Percentiles rank a stretch among this genome's conserved stretches.
Conservation (phyloP, 441 rosid species). For the Populus trichocarpa region DNA sequence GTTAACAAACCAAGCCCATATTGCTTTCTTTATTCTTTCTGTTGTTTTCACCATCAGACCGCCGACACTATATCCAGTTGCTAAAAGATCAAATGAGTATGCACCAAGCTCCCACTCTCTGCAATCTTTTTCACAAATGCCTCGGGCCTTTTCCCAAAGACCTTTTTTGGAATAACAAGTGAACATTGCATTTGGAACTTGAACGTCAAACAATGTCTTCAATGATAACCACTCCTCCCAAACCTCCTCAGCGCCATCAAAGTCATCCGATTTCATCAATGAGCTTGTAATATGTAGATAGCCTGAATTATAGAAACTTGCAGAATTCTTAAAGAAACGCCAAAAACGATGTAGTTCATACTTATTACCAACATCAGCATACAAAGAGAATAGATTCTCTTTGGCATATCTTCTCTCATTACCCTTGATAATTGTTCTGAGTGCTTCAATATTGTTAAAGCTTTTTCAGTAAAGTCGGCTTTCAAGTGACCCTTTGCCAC, state of each 20-base stretch:
- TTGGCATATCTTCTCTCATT: conserved; percentile 15
- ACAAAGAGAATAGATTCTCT: conserved; percentile 30
- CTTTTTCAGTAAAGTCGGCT: neutral
- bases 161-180: conserved; percentile 29
- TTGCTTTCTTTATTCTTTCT: conserved; percentile 30
- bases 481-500: neutral
- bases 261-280: conserved; percentile 31
- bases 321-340: conserved; percentile 3
- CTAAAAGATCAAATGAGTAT: conserved; percentile 32
- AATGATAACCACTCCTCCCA: conserved; percentile 33
- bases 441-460: neutral
- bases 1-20: neutral
- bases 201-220: conserved; percentile 16
- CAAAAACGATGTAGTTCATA: conserved; percentile 39
- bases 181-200: conserved; percentile 33
- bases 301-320: conserved; percentile 19
- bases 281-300: conserved; percentile 26
- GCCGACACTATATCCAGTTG: conserved; percentile 20
- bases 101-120: conserved; percentile 34
- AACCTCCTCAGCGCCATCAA: conserved; percentile 32
- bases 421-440: neutral
- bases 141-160: conserved; percentile 36
- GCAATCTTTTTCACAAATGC: conserved; percentile 20
- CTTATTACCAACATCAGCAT: conserved; percentile 29
- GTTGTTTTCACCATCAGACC: conserved; percentile 32